A percentile compares a stretch with the other conserved stretches of the same genome.
phyloP scores from a whole-genome alignment of 2,329 filamentous ascomycete genomes.

The Fusarium udum region DNA sequence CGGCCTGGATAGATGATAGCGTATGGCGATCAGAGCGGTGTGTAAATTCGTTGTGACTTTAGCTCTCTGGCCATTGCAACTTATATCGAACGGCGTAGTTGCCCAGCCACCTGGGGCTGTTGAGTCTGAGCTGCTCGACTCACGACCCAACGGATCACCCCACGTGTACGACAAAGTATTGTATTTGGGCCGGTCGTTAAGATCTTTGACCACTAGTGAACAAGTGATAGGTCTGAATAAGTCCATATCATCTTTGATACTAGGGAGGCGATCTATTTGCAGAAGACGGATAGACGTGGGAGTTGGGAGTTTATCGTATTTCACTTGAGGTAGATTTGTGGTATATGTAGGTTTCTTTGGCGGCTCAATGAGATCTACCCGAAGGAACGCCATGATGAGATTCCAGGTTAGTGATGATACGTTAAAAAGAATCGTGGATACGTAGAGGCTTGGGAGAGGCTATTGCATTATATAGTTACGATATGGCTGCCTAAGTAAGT shows the following conservation, averaged over 20 bases:
- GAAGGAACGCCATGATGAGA: accelerated
- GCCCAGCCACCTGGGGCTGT: neutral
- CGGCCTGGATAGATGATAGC: too few relatives aligned
- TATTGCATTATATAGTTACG: neutral
- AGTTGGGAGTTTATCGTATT: neutral
- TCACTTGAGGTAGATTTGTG: neutral
- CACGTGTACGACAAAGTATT: neutral
- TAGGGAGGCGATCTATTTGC: neutral
- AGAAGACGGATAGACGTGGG: neutral
- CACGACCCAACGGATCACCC: neutral
- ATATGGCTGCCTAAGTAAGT: neutral
- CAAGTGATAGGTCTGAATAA: neutral
- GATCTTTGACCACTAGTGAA: neutral
- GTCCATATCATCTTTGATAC: neutral
- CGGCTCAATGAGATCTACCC: neutral
- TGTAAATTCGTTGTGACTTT: neutral
- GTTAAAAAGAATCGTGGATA: accelerated
- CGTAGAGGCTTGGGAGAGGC: accelerated
- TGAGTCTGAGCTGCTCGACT: neutral
- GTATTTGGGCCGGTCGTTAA: accelerated
- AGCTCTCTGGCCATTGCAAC: neutral
- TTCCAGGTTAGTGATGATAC: too few relatives aligned
- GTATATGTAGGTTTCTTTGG: neutral
- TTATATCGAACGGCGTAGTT: neutral
- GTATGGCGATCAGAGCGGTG: neutral